Conservation (phyloP, 73 alveolate species). For the Paraurostyla sp. region DNA sequence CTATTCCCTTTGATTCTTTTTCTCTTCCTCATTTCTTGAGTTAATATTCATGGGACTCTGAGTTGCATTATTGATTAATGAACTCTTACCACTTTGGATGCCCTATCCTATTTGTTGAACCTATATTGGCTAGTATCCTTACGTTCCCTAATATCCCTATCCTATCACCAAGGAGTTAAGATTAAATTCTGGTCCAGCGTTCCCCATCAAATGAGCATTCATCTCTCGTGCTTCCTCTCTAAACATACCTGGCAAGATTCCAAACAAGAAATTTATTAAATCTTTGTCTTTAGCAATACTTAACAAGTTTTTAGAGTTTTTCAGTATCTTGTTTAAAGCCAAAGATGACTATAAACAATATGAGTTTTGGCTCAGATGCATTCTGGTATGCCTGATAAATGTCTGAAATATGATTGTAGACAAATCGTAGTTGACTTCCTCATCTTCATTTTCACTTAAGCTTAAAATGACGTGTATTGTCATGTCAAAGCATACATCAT, state of each 20-base stretch:
- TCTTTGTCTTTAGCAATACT: conserved; percentile 27
- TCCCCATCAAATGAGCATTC: not conserved
- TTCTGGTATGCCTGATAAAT: conserved; percentile 4
- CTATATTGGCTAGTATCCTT: not conserved
- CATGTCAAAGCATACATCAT: conserved; percentile 37
- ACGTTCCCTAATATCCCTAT: conserved; percentile 18
- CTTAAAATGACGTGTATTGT: not conserved
- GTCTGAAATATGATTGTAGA: not conserved
- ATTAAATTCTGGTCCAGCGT: conserved; percentile 25
- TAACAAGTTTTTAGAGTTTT: conserved; percentile 30
- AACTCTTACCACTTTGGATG: not conserved
- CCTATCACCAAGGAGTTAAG: conserved; percentile 27
- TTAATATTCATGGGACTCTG: conserved; percentile 22
- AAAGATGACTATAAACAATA: not conserved
- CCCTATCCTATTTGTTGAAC: not conserved
- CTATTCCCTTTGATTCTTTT: not conserved
- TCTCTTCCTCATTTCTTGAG: conserved; percentile 41
- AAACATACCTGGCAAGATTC: conserved; percentile 10
- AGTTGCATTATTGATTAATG: not conserved
- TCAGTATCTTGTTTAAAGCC: not conserved
- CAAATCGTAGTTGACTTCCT: conserved; percentile 9
- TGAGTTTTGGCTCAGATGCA: not conserved
- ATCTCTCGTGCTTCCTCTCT: conserved; percentile 17
- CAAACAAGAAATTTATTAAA: not conserved
- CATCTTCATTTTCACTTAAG: conserved; percentile 35